phyloP scores from a whole-genome alignment of 2,329 filamentous ascomycete genomes.

The Diaporthe sp. region DNA sequence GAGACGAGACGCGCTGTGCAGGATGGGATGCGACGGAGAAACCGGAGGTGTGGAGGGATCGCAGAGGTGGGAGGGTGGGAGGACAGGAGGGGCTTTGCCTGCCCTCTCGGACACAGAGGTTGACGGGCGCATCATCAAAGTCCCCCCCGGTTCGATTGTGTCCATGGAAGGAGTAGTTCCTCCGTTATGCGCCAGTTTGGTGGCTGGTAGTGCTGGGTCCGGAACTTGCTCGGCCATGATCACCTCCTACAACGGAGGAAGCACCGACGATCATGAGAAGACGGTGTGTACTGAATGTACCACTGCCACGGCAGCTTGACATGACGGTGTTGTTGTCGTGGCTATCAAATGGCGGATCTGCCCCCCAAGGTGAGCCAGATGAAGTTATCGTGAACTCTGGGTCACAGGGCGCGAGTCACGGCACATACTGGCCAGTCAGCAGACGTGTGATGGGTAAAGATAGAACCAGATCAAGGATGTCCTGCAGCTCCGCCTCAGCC shows the following conservation, averaged over 20 bases:
- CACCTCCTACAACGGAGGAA: slow-evolving; percentile 26
- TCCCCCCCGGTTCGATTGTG: not conserved
- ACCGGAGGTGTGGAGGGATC: not conserved
- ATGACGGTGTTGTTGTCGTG: not conserved
- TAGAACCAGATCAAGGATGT: slow-evolving; percentile 22
- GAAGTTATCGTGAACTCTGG: slow-evolving; percentile 29
- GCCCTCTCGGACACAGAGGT: not conserved
- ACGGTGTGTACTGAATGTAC: slow-evolving; percentile 1
- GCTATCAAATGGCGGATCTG: not conserved
- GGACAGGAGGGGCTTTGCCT: not conserved
- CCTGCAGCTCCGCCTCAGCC: slow-evolving; percentile 22
- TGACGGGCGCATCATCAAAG: not conserved
- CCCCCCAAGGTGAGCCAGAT: slow-evolving; percentile 12
- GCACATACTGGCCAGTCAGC: slow-evolving; percentile 24
- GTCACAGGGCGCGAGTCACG: slow-evolving; percentile 28
- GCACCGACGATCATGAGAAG: slow-evolving; percentile 2
- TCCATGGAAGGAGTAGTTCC: slow-evolving; percentile 5
- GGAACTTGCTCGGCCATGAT: slow-evolving; percentile 15
- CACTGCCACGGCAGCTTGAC: not conserved
- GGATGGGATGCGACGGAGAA: not conserved
- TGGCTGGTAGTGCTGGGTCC: slow-evolving; percentile 26
- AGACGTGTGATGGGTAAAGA: slow-evolving; percentile 18
- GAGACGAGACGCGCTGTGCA: not conserved
- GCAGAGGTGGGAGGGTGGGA: not conserved
- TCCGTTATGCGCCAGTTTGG: slow-evolving; percentile 14